Evolutionary conservation across 148 eudicot genomes (phyloP).

Genomic region (Vaccinium corymbosum): DNA sequence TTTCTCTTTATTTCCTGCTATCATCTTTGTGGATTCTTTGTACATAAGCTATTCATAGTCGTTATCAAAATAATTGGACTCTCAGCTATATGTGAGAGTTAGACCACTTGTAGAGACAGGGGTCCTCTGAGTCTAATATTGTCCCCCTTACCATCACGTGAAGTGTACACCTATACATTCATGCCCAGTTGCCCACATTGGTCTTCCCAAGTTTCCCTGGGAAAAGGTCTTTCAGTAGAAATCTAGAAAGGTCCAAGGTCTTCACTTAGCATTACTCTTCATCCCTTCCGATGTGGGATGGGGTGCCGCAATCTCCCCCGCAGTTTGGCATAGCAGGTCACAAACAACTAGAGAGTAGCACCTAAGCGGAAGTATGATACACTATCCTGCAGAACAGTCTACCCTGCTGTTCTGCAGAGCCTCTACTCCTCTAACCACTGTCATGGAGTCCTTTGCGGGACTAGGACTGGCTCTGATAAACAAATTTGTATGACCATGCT

Average conservation of each 20-base stretch:
- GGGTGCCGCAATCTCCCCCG: neutral
- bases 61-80: neutral
- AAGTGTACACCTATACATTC: neutral
- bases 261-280: neutral
- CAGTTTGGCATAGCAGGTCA: neutral
- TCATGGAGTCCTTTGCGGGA: neutral
- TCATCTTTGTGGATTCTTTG: conserved; percentile 12
- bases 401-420: neutral
- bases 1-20: neutral
- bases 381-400: neutral
- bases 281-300: neutral
- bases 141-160: neutral
- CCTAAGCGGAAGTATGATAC: neutral
- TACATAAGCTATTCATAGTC: neutral
- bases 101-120: neutral
- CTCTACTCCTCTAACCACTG: neutral
- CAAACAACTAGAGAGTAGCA: neutral
- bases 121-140: neutral
- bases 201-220: neutral
- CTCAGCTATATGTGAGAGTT: conserved; percentile 3
- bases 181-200: neutral
- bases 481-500: neutral
- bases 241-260: neutral
- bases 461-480: neutral
- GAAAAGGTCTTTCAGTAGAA: neutral